Base-by-base conservation (phyloP, 257 asterid genomes). In the Nicotiana benthamiana region DNA sequence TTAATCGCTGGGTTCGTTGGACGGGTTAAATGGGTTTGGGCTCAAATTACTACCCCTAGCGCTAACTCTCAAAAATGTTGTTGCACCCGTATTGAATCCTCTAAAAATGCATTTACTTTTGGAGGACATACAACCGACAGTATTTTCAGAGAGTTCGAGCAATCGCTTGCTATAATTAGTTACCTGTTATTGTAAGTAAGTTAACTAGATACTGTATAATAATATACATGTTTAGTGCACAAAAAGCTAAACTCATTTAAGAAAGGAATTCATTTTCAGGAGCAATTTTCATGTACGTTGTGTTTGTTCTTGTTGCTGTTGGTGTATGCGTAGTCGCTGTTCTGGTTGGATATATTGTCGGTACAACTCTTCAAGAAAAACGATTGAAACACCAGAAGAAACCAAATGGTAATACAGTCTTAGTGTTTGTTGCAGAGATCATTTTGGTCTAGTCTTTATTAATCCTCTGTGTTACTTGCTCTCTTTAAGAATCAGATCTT, bases 311-410 rank as follows among this genome's bases (percentile, higher is more conserved):
- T 75, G 80, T 77, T 56, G 40, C 65, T 24, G 64, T 74, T 74
- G 80, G 80, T 28, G 80, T 81, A 74, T 81, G 83, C 83, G 20
- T 81, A 74, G 11, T 51, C 4, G 83, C 80, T 22, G 30, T 81
- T 72, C 43, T 81, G 75, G 75, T 59, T 28, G 83, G 83, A 60
- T 81, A 81, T 57, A 70, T 74, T 27, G 75, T 81, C 56, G 72
- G 64, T 11, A 75, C 83, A 72, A 60, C 80, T 26, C 54, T 81
- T 24, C 68, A 75, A 48, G 62, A n/a, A 32, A 46, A 52, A 59
- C 80, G 16, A 46, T 40, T 75, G 63, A 28, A 51, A 59, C 34
- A 8, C 74, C 80, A 74, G 18, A 60, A 0, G n/a, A 61, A 75
- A 28, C 54, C 48, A 27, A 28, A 20, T 18, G 57, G 36, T 28